Evolutionary conservation across 371 early-diverging fungal genomes (phyloP), one percentile per base, ranked within the genome.

Genomic region (Mucor racemosus): DNA sequence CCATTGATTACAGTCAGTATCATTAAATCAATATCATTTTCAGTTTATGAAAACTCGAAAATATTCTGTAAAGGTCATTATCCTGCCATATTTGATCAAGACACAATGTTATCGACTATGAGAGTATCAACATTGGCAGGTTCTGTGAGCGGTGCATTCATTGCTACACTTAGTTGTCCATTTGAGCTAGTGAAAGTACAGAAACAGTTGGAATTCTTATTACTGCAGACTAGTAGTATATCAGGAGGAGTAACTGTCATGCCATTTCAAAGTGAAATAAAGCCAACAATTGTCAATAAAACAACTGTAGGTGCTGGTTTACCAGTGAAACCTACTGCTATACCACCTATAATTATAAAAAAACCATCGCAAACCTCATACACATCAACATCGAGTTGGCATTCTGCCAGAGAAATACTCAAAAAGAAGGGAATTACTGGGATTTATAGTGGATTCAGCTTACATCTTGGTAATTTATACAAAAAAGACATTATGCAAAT

Each of bases 141-240:
- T 62, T 80, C 81, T 21, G 72, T 82, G 0, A 83, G 88, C 39
- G 93, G 93, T 10, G 85, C 89, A 4, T 80, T 89, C 39, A 87
- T 91, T 54, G 91, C 93, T 7, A 67, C 83, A 10, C 68, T 91
- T 15, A 88, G 90, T 62, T 90, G 91, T 66, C 94, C 94, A 8
- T 76, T 94, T 65, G 94, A 94, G 66, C 73, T 93, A 21, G 86
- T 94, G 61, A 94, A 94, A 71, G 86, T 94, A 21, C 94, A 92
- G 72, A 84, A 88, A 64, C 94, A 94, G 66, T 73, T 94, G 15
- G 87, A 93, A 40, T 79, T 80, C 36, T 65, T 92, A 42, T 55
- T 77, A 64, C 67, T 92, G 75, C 81, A 82, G 59, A 86, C 84
- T 56, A 80, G 79, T 44, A 83, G 84, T 70, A 77, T 83, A 48